Percentiles rank a stretch among this genome's conserved stretches.
Conservation (phyloP, 371 early-diverging fungal genomes). For the Mortierella polycephala region DNA sequence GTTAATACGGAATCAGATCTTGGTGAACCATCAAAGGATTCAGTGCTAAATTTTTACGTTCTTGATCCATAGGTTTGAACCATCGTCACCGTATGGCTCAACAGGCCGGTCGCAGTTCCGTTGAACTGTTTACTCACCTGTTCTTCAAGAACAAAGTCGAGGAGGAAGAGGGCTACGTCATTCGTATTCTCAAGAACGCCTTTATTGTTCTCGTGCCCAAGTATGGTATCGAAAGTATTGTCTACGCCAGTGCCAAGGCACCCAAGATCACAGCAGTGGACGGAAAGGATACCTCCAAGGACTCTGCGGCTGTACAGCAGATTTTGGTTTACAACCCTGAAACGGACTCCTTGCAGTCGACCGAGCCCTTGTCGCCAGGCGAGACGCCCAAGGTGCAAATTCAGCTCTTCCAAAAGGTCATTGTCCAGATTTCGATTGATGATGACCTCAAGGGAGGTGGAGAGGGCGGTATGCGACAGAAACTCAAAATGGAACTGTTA, state of each 20-base stretch:
- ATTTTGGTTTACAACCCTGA: conserved; percentile 58
- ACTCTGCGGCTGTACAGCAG: background rate
- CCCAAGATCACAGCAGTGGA: conserved; percentile 25
- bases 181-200: conserved; percentile 93
- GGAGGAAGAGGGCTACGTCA: conserved; percentile 89
- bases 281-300: background rate
- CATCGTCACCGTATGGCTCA: conserved; percentile 96
- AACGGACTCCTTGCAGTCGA: conserved; percentile 53
- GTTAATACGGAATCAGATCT: background rate
- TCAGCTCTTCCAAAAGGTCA: conserved; percentile 80
- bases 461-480: conserved; percentile 74
- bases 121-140: conserved; percentile 93
- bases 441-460: conserved; percentile 66
- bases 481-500: conserved; percentile 73
- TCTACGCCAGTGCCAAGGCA: conserved; percentile 66
- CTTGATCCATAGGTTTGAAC: conserved; percentile 79
- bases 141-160: conserved; percentile 92
- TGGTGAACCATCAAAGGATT: background rate
- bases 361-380: conserved; percentile 44
- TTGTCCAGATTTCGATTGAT: conserved; percentile 81
- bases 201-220: conserved; percentile 92
- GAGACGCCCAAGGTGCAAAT: conserved; percentile 62
- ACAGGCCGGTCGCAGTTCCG: conserved; percentile 92
- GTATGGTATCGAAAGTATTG: conserved; percentile 94
- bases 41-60: background rate